Percentiles rank a stretch among this genome's conserved stretches.
phyloP scores from a whole-genome alignment of 2,329 filamentous ascomycete genomes.

The Trichoderma sp. region DNA sequence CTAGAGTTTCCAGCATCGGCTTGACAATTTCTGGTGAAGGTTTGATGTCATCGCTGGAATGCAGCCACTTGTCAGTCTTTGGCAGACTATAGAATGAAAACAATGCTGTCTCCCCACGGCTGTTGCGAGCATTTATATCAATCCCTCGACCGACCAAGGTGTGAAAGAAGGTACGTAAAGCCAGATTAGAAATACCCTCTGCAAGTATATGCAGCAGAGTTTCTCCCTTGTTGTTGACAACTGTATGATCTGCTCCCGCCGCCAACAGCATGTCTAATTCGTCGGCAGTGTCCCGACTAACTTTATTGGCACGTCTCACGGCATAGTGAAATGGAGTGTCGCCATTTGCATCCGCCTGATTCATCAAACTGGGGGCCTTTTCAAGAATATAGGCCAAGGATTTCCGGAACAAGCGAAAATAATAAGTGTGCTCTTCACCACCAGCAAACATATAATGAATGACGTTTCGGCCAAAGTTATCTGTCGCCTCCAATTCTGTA shows the following conservation, averaged over 20 bases:
- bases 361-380: slow-evolving; percentile 19
- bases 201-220: slow-evolving; percentile 26
- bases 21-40: background rate
- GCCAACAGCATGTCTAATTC: slow-evolving; percentile 22
- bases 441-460: slow-evolving; percentile 26
- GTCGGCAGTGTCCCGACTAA: background rate
- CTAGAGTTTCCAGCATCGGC: slow-evolving; percentile 19
- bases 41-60: too few species aligned
- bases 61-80: too few species aligned
- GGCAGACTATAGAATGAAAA: slow-evolving; percentile 21
- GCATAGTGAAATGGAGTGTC: slow-evolving; percentile 30
- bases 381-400: slow-evolving; percentile 17
- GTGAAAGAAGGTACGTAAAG: slow-evolving; percentile 21
- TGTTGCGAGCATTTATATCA: slow-evolving; percentile 30
- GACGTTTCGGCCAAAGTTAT: slow-evolving; percentile 26
- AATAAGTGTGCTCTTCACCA: background rate
- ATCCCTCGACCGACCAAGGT: slow-evolving; percentile 21
- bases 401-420: background rate
- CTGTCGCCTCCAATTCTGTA: slow-evolving; percentile 27
- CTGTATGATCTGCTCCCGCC: slow-evolving; percentile 25
- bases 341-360: slow-evolving; percentile 25
- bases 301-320: background rate
- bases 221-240: slow-evolving; percentile 22
- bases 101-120: slow-evolving; percentile 27
- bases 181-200: background rate